These are phyloP conservation scores for Lipomyces sp. DNA, from an alignment of 805 yeast species.

Conservation along the genomic window DNA sequence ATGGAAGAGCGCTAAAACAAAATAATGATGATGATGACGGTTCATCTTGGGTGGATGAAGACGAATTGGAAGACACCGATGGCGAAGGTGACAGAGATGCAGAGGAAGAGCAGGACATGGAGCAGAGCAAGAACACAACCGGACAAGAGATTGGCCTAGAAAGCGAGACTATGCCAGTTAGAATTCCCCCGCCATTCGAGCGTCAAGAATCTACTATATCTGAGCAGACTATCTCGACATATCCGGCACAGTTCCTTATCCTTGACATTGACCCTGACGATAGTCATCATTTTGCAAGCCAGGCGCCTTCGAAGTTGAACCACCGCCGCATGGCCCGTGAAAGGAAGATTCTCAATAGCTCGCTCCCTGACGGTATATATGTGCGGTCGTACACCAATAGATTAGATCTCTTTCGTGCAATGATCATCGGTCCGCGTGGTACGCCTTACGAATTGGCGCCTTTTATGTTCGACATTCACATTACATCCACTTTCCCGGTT, in stretches of 20 bases:
- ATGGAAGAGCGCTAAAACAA: conserved; percentile 1
- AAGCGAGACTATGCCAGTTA: neutral
- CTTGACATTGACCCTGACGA: conserved; percentile 25
- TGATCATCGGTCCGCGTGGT: conserved; percentile 33
- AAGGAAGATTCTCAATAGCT: conserved; percentile 27
- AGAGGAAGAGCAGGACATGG: neutral
- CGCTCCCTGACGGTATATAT: conserved; percentile 36
- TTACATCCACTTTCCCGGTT: conserved; percentile 24
- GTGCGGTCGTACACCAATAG: conserved; percentile 34
- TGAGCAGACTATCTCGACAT: conserved; percentile 3
- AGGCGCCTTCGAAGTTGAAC: conserved; percentile 11
- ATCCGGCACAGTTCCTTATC: conserved; percentile 19
- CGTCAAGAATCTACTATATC: conserved; percentile 14
- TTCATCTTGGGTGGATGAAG: conserved; percentile 32
- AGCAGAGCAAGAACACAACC: neutral
- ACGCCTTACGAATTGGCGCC: conserved; percentile 38
- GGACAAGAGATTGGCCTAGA: neutral
- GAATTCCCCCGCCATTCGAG: conserved; percentile 1
- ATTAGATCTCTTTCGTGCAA: conserved; percentile 31
- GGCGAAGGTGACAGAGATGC: conserved; percentile 7
- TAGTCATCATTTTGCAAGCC: conserved; percentile 21
- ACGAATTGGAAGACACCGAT: conserved; percentile 12
- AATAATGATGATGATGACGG: conserved; percentile 18
- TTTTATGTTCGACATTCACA: conserved; percentile 33
- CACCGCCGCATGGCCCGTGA: conserved; percentile 34